These are phyloP conservation scores for Jatropha multifida DNA, from an alignment of 441 rosid genomes.

Conservation along the genomic window DNA sequence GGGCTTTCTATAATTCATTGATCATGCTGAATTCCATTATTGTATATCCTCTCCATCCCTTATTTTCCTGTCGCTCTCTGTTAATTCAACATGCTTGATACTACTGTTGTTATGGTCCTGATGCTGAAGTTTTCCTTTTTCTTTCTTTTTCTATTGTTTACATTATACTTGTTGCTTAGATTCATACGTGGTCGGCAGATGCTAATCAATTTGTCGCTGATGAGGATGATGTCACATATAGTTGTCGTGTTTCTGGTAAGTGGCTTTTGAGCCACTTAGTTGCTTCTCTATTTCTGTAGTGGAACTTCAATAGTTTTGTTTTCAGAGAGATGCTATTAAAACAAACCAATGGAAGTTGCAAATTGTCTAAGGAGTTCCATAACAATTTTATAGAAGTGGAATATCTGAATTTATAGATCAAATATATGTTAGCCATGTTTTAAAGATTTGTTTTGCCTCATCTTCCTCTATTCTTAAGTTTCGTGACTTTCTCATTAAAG, in stretches of 20 bases:
- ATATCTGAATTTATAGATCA: no score
- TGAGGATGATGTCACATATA: constrained; percentile 90
- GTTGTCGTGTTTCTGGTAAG: constrained; percentile 93
- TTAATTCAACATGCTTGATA: not conserved
- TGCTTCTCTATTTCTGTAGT: no score
- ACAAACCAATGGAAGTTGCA: no score
- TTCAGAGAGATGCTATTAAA: no score
- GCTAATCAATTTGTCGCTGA: constrained; percentile 90
- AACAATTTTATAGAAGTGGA: no score
- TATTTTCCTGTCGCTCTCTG: not conserved
- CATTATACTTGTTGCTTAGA: constrained; percentile 32
- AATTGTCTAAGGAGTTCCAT: no score
- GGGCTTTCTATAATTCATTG: not conserved
- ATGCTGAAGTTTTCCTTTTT: not conserved
- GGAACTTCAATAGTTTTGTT: not conserved
- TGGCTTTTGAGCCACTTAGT: constrained; percentile 25
- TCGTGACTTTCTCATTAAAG: not conserved
- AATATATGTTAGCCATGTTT: no score
- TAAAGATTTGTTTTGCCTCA: not conserved
- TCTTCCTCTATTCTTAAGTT: not conserved
- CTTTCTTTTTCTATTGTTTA: not conserved
- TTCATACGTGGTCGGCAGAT: constrained; percentile 83
- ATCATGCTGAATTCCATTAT: not conserved
- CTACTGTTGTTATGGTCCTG: constrained; percentile 1
- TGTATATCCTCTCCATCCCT: not conserved